Conservation (phyloP, 1,139 yeast species). For the Pichia sp. region DNA sequence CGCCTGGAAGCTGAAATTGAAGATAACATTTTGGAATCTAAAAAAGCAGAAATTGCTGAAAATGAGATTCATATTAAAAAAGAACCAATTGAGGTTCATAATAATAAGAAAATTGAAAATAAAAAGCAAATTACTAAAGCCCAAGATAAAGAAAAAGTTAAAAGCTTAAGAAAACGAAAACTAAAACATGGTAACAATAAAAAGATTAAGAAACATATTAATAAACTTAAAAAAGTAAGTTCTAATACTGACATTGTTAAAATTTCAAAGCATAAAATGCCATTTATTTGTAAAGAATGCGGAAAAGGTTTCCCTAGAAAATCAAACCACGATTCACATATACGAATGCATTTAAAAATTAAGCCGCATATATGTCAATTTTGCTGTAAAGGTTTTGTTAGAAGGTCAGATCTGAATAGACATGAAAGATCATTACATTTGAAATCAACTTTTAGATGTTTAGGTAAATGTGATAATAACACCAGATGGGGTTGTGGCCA, state of each 20-base stretch:
- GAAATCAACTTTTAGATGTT: constrained; percentile 79
- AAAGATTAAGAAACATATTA: neutral
- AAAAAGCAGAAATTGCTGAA: too few species aligned
- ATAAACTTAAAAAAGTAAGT: neutral
- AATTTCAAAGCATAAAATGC: neutral
- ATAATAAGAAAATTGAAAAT: too few species aligned
- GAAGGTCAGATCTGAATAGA: constrained; percentile 90
- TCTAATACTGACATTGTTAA: neutral
- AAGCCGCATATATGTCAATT: constrained; percentile 80
- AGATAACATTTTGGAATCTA: too few species aligned
- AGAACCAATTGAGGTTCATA: too few species aligned
- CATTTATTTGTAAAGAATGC: constrained; percentile 74
- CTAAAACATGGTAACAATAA: neutral
- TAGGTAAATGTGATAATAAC: constrained; percentile 43
- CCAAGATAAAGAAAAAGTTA: too few species aligned
- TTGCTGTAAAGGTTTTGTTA: constrained; percentile 92
- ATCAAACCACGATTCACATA: constrained; percentile 84
- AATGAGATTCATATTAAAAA: too few species aligned
- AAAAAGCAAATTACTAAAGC: too few species aligned
- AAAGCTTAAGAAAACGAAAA: too few species aligned
- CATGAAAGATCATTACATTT: constrained; percentile 93
- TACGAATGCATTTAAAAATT: constrained; percentile 90
- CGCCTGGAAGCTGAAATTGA: too few species aligned
- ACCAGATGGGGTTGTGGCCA: constrained; percentile 15
- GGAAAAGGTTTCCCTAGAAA: constrained; percentile 87